Conservation (phyloP, 1,284 basidiomycete species). For the Ceratobasidium sp. region DNA sequence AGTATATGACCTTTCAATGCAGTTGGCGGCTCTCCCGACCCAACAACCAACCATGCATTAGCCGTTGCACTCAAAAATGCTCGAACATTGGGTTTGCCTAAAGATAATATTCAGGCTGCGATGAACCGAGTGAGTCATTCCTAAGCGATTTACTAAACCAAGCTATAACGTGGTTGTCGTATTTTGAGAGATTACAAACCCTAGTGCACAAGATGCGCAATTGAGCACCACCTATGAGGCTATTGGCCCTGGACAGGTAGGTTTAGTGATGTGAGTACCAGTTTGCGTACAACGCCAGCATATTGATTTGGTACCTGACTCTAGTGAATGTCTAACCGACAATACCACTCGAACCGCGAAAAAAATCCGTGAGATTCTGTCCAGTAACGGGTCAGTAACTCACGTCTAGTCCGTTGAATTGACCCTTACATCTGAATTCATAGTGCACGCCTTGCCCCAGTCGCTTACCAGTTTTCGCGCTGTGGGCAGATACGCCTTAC, state of each 20-base stretch:
- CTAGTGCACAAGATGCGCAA: slow-evolving; percentile 17
- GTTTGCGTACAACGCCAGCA: not conserved
- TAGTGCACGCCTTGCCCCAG: slow-evolving; percentile 42
- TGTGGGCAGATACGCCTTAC: slow-evolving; percentile 36
- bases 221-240: slow-evolving; percentile 40
- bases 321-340: slow-evolving; percentile 42
- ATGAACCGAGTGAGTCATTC: slow-evolving; percentile 19
- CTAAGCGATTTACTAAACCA: not conserved
- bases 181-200: slow-evolving; percentile 35
- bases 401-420: not conserved
- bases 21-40: slow-evolving; percentile 42
- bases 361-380: slow-evolving; percentile 34
- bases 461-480: slow-evolving; percentile 37
- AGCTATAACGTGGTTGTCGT: not conserved
- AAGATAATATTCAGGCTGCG: slow-evolving; percentile 41
- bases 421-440: not conserved
- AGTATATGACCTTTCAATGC: not conserved
- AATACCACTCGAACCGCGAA: slow-evolving; percentile 38
- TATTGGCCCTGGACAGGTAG: slow-evolving; percentile 40
- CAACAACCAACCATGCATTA: slow-evolving; percentile 30
- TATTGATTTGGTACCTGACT: not conserved
- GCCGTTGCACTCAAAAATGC: slow-evolving; percentile 41
- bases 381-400: slow-evolving; percentile 28
- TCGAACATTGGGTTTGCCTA: slow-evolving; percentile 28
- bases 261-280: slow-evolving; percentile 40